Conservation (phyloP, 2,329 filamentous ascomycete genomes). For the Ceratocystis smalleyi region DNA sequence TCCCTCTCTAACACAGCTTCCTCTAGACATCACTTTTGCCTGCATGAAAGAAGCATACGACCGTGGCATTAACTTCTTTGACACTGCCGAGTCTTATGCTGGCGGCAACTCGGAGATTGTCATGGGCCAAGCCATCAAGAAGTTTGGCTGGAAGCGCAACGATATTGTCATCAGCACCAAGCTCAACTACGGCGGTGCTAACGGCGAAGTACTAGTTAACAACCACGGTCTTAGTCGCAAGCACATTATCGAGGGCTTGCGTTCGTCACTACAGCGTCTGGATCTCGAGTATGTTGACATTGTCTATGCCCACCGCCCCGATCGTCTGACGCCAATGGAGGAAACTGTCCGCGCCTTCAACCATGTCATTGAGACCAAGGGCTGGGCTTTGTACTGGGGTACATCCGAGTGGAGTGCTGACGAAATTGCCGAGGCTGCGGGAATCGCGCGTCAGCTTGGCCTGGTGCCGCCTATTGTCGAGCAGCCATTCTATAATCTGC, state of each 20-base stretch:
- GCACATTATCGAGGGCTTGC: constrained; percentile 52
- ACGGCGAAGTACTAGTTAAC: constrained; percentile 48
- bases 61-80: constrained; percentile 47
- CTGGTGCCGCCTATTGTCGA: constrained; percentile 50
- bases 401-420: constrained; percentile 56
- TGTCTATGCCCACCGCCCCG: constrained; percentile 53
- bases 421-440: constrained; percentile 42
- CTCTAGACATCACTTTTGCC: constrained; percentile 32
- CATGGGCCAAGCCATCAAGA: constrained; percentile 45
- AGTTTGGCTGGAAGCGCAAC: constrained; percentile 45
- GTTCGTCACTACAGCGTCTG: constrained; percentile 41
- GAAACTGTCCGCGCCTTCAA: constrained; percentile 58
- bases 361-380: constrained; percentile 30
- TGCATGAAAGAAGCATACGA: constrained; percentile 49
- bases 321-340: constrained; percentile 53
- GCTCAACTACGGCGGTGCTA: constrained; percentile 48
- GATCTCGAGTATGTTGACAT: constrained; percentile 49
- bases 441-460: constrained; percentile 41
- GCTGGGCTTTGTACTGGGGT: constrained; percentile 58
- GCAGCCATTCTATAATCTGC: constrained; percentile 53
- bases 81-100: constrained; percentile 43
- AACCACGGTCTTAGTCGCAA: constrained; percentile 53
- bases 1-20: neutral
- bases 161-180: constrained; percentile 48
- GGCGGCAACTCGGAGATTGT: constrained; percentile 47